These are phyloP conservation scores for Peronospora belbahrii DNA, from an alignment of 352 stramenopile genomes.

Conservation along the genomic window DNA sequence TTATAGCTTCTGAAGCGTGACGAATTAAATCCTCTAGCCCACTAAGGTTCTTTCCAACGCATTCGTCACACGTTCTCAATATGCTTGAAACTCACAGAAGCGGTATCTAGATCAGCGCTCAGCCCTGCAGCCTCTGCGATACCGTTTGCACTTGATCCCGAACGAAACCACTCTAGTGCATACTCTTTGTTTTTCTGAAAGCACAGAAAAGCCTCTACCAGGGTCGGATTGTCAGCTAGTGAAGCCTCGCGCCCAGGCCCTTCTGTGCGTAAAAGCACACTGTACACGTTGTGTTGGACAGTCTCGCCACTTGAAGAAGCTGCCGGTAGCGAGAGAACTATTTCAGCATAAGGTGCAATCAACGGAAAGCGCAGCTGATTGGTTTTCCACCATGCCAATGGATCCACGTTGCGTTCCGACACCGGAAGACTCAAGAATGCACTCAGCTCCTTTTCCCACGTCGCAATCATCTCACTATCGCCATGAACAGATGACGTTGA, in stretches of 20 bases:
- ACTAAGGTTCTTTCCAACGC: neutral
- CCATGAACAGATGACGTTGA: constrained; percentile 39
- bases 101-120: constrained; percentile 28
- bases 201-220: constrained; percentile 68
- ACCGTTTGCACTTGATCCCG: constrained; percentile 20
- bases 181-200: constrained; percentile 81
- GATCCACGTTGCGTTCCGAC: constrained; percentile 64
- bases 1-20: constrained; percentile 8
- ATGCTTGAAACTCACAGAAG: constrained; percentile 50
- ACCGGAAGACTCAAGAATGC: constrained; percentile 70
- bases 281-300: constrained; percentile 36
- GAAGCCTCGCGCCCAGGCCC: constrained; percentile 29
- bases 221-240: constrained; percentile 40
- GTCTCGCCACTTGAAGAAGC: constrained; percentile 53
- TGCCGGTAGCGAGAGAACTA: constrained; percentile 60
- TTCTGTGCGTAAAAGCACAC: constrained; percentile 54
- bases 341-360: constrained; percentile 67
- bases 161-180: constrained; percentile 70
- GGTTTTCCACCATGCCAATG: constrained; percentile 66
- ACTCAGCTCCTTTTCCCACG: constrained; percentile 68
- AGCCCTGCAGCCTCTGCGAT: constrained; percentile 20
- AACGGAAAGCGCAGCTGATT: constrained; percentile 75
- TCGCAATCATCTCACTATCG: constrained; percentile 45
- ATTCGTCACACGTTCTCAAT: constrained; percentile 55
- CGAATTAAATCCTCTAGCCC: constrained; percentile 5